These are phyloP conservation scores for Globisporangium acanthophoron DNA, from an alignment of 352 stramenopile genomes.

Conservation along the genomic window DNA sequence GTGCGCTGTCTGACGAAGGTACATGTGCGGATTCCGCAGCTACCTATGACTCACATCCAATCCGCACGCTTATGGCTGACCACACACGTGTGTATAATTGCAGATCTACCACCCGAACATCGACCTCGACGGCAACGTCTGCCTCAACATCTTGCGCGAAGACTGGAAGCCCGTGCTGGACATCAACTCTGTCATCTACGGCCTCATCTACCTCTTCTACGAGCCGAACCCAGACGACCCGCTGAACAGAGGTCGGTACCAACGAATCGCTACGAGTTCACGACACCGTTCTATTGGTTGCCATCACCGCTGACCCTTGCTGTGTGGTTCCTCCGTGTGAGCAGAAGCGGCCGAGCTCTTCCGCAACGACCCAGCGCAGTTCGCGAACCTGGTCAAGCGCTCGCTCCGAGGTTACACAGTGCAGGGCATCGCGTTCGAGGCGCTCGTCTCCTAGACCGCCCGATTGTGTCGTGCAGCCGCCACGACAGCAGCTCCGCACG, in stretches of 20 bases:
- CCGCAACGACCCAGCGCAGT: slow-evolving; percentile 90
- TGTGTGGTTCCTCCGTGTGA: slow-evolving; percentile 3
- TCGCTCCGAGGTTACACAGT: slow-evolving; percentile 81
- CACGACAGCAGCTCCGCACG: neutral
- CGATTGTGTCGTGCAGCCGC: neutral
- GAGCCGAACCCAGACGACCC: slow-evolving; percentile 99
- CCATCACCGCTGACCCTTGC: neutral
- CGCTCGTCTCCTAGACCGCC: slow-evolving; percentile 46
- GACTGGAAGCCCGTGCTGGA: slow-evolving; percentile 99
- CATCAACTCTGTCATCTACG: slow-evolving; percentile 99
- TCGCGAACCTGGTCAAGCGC: slow-evolving; percentile 87
- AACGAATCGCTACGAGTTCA: too few species aligned
- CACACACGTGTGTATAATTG: neutral
- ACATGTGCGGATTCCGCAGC: slow-evolving; percentile 1
- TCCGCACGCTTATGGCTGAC: neutral
- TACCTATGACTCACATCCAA: neutral
- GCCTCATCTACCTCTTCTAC: slow-evolving; percentile 99
- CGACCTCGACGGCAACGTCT: slow-evolving; percentile 98
- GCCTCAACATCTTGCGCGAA: slow-evolving; percentile 96
- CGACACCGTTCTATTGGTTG: too few species aligned
- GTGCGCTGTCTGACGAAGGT: slow-evolving; percentile 95
- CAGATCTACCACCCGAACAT: slow-evolving; percentile 99
- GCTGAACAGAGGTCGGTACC: slow-evolving; percentile 84
- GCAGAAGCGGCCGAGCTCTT: slow-evolving; percentile 96
- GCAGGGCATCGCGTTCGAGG: slow-evolving; percentile 80